Base-by-base conservation (phyloP, 1,284 basidiomycete genomes). In the Pseudozyma hubeiensis region DNA sequence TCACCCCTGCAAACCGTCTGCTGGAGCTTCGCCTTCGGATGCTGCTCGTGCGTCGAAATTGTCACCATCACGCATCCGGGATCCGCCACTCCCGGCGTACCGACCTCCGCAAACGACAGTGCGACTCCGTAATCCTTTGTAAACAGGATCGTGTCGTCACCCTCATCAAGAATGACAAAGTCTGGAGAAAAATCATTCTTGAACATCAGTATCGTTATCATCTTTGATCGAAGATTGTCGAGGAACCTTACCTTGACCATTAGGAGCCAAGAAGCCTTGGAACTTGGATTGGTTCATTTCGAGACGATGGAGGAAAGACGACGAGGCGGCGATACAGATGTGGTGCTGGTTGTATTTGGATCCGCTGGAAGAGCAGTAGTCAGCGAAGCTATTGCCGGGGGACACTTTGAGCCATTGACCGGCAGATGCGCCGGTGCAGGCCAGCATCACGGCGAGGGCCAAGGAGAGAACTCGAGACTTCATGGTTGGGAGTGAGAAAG, bases 361-460 rank as follows among this genome's bases (percentile, higher is more conserved):
- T 5, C 53, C 53, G n/a, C 24, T 19, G 17, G 43, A 34, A n/a
- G 16, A 13, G 19, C 53, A 54, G 34, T 54, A 54, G 53, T 47
- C 44, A 2, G 16, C 53, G 9, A 13, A 54, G 34, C 7, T 46
- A 30, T 54, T 29, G 11, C 24, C 50, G 10, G 19, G 39, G n/a
- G 50, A 41, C 44, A 11, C 31, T 39, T 9, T 31, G 7, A 45
- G 33, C 30, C 14, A 45, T 24, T 24, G 24, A 6, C 41, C 52
- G 16, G 30, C 41, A 16, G 31, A 7, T 3, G 35, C 52, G 8
- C 31, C 31, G 45, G 40, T 41, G 35, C 9, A 37, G 35, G 35
- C 35, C 35, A 37, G 14, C 9, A 14, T 14, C 9, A 8, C 35
- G 14, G 3, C 35, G 9, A 37, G 2, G 9, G 35, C 35, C 9